Evolutionary conservation across 805 yeast genomes (phyloP).

Genomic region (Candida manassasensis): DNA sequence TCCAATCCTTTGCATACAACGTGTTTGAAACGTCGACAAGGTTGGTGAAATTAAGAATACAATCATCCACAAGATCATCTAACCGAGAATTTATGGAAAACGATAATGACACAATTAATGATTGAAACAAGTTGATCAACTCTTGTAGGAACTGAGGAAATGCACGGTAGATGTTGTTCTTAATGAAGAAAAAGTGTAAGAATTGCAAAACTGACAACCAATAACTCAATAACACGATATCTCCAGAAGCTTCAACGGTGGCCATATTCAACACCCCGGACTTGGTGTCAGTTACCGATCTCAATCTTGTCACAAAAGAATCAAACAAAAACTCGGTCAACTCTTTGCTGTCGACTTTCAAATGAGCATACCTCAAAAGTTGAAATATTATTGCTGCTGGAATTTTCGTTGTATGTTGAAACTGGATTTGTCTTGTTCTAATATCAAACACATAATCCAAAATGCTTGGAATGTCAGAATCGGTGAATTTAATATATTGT

Average conservation of each 20-base stretch:
- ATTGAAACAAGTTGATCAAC: conserved; percentile 54
- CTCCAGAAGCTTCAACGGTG: conserved; percentile 42
- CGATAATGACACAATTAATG: conserved; percentile 60
- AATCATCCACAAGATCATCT: conserved; percentile 53
- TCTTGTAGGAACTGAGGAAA: conserved; percentile 63
- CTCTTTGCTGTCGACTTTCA: conserved; percentile 48
- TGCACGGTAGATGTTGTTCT: conserved; percentile 52
- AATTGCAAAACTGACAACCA: conserved; percentile 84
- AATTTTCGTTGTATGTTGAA: conserved; percentile 45
- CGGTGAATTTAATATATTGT: conserved; percentile 59
- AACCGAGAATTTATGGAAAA: conserved; percentile 62
- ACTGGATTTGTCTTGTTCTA: conserved; percentile 32
- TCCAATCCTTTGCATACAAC: conserved; percentile 68
- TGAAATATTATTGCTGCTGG: conserved; percentile 72
- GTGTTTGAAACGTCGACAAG: conserved; percentile 79
- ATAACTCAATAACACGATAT: conserved; percentile 69
- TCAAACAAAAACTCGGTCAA: conserved; percentile 57
- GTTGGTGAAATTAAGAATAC: conserved; percentile 70
- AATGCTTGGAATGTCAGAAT: conserved; percentile 47
- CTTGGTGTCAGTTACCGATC: conserved; percentile 55
- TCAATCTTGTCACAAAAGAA: conserved; percentile 55
- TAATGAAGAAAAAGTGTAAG: conserved; percentile 68
- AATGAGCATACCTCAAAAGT: conserved; percentile 63
- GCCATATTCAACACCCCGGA: conserved; percentile 53
- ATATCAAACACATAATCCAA: conserved; percentile 45